Base-by-base conservation (phyloP, 2,329 filamentous ascomycete genomes). In the Fusarium sp. region DNA sequence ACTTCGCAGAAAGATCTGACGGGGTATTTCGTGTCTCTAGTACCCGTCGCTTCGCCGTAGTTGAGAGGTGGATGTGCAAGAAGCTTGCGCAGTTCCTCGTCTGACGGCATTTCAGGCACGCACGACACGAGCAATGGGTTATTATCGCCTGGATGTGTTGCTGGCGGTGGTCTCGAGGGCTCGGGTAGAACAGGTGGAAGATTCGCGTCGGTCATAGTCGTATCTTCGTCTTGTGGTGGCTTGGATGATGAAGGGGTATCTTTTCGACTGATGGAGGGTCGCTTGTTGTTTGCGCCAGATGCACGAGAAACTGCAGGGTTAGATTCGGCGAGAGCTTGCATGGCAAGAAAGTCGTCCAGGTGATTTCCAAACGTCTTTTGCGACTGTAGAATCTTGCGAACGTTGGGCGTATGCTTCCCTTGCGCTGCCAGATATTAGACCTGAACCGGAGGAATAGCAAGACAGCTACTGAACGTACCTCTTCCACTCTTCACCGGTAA, bases 341-440 rank as follows among this genome's bases (percentile, higher is more conserved):
- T 82, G 11, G 92, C 92, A 73, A 92, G 86, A 78, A 91, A 93
- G 78, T 96, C 93, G 73, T 93, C 91, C 49, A 95, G 86, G 78
- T 95, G 91, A 81, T 96, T 94, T 68, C 89, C 89, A 79, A 95
- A 95, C 5, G 92, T 94, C 82, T 95, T 94, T 77, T 94, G 91
- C 27, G 91, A 93, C 71, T 91, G 89, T 59, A 96, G 83, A 68
- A 96, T 94, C 81, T 91, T 91, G 73, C 92, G 89, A 27, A 94
- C 91, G 71, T 89, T 90, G 38, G 89, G 85, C 9, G 91, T 93
- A 78, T 89, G 88, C 75, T 90, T 91, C 72, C 81, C 82, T 57
- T 83, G 80, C 40, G 79, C 82, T 84, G 68, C 40, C 24, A 12
- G 34, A 22, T 47, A 49, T 72, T 29, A 73, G 65, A 59, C 8